These are phyloP conservation scores for Colletotrichum paranaense DNA, from an alignment of 2,329 filamentous ascomycete species.

Conservation along the genomic window DNA sequence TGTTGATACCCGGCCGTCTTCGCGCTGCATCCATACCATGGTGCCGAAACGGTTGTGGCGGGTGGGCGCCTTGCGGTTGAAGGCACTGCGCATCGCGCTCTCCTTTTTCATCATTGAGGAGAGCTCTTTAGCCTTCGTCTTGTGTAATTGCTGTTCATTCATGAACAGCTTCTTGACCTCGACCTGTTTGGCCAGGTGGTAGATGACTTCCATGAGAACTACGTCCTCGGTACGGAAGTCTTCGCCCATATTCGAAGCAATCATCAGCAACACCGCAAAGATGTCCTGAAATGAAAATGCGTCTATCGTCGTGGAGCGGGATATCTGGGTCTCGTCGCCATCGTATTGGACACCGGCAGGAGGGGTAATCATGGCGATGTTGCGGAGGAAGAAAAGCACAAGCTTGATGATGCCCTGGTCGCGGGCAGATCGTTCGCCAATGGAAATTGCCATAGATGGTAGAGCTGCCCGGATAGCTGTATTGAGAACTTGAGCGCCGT, in stretches of 20 bases:
- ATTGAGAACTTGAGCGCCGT: slow-evolving; percentile 80
- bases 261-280: slow-evolving; percentile 83
- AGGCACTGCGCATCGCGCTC: slow-evolving; percentile 81
- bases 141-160: slow-evolving; percentile 77
- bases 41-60: slow-evolving; percentile 95
- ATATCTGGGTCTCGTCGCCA: slow-evolving; percentile 90
- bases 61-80: slow-evolving; percentile 82
- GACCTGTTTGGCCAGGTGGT: slow-evolving; percentile 91
- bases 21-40: slow-evolving; percentile 95
- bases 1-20: slow-evolving; percentile 85
- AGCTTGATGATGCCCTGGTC: slow-evolving; percentile 95
- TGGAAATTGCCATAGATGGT: slow-evolving; percentile 84
- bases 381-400: slow-evolving; percentile 88
- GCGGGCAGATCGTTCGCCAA: slow-evolving; percentile 79
- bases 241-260: slow-evolving; percentile 93
- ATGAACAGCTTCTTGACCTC: slow-evolving; percentile 88
- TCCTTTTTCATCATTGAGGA: slow-evolving; percentile 83
- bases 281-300: slow-evolving; percentile 93
- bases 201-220: slow-evolving; percentile 89
- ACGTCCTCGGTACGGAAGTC: slow-evolving; percentile 93
- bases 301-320: slow-evolving; percentile 87
- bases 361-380: slow-evolving; percentile 85
- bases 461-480: slow-evolving; percentile 84
- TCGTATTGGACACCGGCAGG: slow-evolving; percentile 79
- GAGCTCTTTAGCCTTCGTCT: slow-evolving; percentile 78